Conservation (phyloP, 257 asterid species). For the Coffea canephora region DNA sequence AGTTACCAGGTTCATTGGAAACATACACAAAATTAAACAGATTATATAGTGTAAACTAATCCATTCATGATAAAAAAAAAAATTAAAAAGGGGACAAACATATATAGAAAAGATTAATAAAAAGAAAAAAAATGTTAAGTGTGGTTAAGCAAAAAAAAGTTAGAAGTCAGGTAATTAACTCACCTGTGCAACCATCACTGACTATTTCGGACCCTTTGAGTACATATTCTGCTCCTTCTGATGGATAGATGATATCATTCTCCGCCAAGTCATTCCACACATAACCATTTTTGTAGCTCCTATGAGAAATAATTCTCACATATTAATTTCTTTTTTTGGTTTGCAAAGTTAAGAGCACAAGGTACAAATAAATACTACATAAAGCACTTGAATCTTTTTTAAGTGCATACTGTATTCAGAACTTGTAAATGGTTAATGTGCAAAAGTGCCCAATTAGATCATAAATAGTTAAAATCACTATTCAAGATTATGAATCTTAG, state of each 20-base stretch:
- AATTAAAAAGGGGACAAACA: not conserved
- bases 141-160: not conserved
- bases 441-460: not conserved
- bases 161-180: not conserved
- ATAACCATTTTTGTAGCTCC: constrained; percentile 90
- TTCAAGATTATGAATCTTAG: not conserved
- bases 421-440: not conserved
- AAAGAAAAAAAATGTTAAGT: not conserved
- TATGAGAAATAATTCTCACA: constrained; percentile 8
- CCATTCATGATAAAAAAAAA: not conserved
- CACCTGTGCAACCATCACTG: constrained; percentile 47
- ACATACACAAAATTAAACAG: not conserved
- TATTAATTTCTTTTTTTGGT: not conserved
- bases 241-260: constrained; percentile 66
- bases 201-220: constrained; percentile 79
- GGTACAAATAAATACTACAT: not conserved
- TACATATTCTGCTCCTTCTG: constrained; percentile 80
- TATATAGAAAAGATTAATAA: not conserved
- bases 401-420: too few species aligned
- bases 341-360: not conserved
- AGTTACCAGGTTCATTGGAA: not conserved
- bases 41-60: too few species aligned
- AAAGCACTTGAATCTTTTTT: not conserved
- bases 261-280: constrained; percentile 88
- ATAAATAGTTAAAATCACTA: too few species aligned